Evolutionary conservation across 1,139 yeast genomes (phyloP).

Genomic region (Dujonia santamariae): DNA sequence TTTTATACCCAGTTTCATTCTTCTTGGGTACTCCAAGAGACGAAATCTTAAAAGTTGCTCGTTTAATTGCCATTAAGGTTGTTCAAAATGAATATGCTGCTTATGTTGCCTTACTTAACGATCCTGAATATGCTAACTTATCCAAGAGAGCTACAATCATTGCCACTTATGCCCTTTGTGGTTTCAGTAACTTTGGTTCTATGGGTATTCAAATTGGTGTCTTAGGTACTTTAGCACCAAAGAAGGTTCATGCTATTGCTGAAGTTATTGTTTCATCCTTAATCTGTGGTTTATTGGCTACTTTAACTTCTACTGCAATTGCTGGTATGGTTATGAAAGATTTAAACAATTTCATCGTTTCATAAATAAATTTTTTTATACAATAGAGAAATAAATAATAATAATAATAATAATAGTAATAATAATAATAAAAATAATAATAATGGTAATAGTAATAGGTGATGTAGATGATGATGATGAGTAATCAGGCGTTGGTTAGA

Average conservation of each 20-base stretch:
- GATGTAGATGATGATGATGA: no score
- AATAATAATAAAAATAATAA: no score
- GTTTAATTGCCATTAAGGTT: constrained; percentile 56
- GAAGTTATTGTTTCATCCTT: constrained; percentile 49
- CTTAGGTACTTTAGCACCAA: constrained; percentile 51
- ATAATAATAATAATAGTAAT: no score
- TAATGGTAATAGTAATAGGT: no score
- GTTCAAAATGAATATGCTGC: constrained; percentile 68
- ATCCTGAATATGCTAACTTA: constrained; percentile 47
- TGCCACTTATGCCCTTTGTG: constrained; percentile 65
- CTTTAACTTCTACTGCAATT: constrained; percentile 59
- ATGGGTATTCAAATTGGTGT: constrained; percentile 66
- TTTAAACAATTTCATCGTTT: constrained; percentile 26
- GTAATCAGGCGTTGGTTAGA: no score
- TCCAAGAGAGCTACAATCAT: constrained; percentile 54
- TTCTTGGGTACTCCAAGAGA: constrained; percentile 58
- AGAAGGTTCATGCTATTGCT: constrained; percentile 50
- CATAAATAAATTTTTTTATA: no score
- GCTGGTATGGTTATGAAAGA: constrained; percentile 69
- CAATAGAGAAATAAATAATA: no score
- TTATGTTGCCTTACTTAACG: constrained; percentile 40
- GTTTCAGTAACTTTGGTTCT: constrained; percentile 64
- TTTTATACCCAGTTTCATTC: constrained; percentile 61
- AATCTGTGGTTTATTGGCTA: constrained; percentile 53
- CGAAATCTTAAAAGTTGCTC: constrained; percentile 51